Base-by-base conservation (phyloP, 73 alveolate species). In the Durusdinium trenchii region DNA sequence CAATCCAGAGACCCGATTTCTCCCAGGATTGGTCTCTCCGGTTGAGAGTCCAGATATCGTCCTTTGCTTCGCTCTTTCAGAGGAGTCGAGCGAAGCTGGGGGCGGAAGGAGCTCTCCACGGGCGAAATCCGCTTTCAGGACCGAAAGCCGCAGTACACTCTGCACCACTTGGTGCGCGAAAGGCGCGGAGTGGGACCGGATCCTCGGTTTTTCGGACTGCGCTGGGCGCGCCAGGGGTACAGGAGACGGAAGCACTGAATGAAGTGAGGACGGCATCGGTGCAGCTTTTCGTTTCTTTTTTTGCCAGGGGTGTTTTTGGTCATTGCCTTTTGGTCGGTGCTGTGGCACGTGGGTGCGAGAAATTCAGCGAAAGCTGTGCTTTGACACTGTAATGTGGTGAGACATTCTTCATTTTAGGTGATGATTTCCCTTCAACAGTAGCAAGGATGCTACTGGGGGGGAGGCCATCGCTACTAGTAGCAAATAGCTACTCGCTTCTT, bases 151-250 rank as follows among this genome's bases (percentile, higher is more conserved):
- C 99, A 99, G 96, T 99, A 99, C 99, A 99, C 99, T 67, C 99
- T 99, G 95, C 99, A 99, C 99, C 99, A 99, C 81, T 99, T 99
- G 79, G 99, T 99, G 62, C 99, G 99, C 89, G 99, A 99, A 98
- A 99, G 96, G 96, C 96, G 43, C 6, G 64, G 9, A 30, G 32
- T 40, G 6, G 47, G 54, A 54, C 82, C 76, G 38, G 69, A 69
- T 64, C 32, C 60, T 60, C 92, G 30, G 64, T 51, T 47, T 35
- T 38, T 12, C 84, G 9, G 10, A 71, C 52, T 3, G 85, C 54
- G 16, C 35, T 73, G 52, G 38, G 78, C 78, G 78, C 78, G 38
- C 32, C 42, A 9, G 32, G 38, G 7, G 32, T 23, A 10, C 20
- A n/a, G n/a, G n/a, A n/a, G n/a, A n/a, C n/a, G 32, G 42, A 23